Evolutionary conservation across 2,329 filamentous ascomycete genomes (phyloP).

Genomic region (Colletotrichum tropicicola): DNA sequence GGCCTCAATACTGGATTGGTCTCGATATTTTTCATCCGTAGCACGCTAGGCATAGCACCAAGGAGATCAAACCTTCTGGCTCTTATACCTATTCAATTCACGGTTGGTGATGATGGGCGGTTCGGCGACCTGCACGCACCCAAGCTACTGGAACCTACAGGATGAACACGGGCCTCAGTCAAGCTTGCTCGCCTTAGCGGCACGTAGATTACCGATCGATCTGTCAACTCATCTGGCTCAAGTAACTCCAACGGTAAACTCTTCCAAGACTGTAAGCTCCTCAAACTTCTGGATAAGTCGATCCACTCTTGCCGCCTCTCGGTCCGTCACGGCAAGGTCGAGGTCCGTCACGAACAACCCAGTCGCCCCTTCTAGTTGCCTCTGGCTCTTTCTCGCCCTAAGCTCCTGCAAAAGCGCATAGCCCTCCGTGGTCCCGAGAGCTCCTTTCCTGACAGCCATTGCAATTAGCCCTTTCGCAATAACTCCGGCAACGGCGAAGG

Average conservation of each 20-base stretch:
- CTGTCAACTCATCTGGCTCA: background rate
- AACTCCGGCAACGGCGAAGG: conserved; percentile 45
- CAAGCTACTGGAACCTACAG: no score
- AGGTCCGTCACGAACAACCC: conserved; percentile 45
- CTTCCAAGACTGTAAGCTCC: conserved; percentile 29
- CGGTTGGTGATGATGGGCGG: no score
- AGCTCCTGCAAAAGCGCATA: conserved; percentile 41
- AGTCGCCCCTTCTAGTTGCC: conserved; percentile 39
- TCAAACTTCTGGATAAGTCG: conserved; percentile 43
- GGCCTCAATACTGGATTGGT: no score
- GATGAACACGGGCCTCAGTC: no score
- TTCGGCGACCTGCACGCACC: no score
- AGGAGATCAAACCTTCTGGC: no score
- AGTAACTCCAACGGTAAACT: conserved; percentile 19
- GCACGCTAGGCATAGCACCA: no score
- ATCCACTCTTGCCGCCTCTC: conserved; percentile 42
- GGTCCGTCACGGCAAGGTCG: conserved; percentile 43
- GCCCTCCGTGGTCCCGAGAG: conserved; percentile 40
- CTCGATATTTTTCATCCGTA: no score
- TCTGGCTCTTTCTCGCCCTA: conserved; percentile 33
- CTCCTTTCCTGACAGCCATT: conserved; percentile 43
- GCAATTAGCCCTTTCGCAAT: conserved; percentile 45
- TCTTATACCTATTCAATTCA: no score
- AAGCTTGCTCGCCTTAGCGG: no score
- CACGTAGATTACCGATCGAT: background rate